Conservation (phyloP, 805 yeast genomes). For the Metschnikowia rubicola region DNA sequence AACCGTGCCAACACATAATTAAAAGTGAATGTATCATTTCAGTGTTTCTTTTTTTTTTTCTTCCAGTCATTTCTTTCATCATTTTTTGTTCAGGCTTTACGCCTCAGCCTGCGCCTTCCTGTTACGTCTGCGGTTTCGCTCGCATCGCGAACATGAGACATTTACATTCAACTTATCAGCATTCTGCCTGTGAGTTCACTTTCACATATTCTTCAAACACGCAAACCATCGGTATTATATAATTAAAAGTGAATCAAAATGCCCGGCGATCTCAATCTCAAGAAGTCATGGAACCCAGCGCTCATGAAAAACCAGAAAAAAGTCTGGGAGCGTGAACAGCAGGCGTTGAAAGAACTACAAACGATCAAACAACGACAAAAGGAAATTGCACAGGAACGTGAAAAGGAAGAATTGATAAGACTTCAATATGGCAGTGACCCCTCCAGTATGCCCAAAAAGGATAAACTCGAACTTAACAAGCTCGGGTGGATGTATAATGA, state of each 20-base stretch:
- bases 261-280: slow-evolving; percentile 81
- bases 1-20: too few relatives aligned
- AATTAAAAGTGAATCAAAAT: slow-evolving; percentile 17
- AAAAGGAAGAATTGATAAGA: slow-evolving; percentile 51
- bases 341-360: slow-evolving; percentile 65
- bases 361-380: slow-evolving; percentile 58
- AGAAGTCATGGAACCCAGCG: slow-evolving; percentile 97
- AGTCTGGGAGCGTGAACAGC: slow-evolving; percentile 81
- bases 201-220: neutral
- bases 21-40: too few relatives aligned
- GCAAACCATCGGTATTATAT: neutral
- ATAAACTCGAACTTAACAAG: slow-evolving; percentile 40
- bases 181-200: neutral
- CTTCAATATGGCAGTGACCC: slow-evolving; percentile 43
- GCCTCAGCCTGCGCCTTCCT: too few relatives aligned
- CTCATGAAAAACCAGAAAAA: slow-evolving; percentile 77
- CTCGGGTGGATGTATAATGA: slow-evolving; percentile 88
- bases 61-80: too few relatives aligned
- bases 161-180: too few relatives aligned
- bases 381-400: slow-evolving; percentile 62
- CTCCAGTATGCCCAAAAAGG: slow-evolving; percentile 30
- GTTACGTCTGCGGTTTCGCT: too few relatives aligned
- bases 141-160: too few relatives aligned
- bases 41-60: too few relatives aligned
- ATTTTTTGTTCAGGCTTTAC: too few relatives aligned